phyloP scores from a whole-genome alignment of 2,329 filamentous ascomycete genomes.

The Aspergillus piperis region DNA sequence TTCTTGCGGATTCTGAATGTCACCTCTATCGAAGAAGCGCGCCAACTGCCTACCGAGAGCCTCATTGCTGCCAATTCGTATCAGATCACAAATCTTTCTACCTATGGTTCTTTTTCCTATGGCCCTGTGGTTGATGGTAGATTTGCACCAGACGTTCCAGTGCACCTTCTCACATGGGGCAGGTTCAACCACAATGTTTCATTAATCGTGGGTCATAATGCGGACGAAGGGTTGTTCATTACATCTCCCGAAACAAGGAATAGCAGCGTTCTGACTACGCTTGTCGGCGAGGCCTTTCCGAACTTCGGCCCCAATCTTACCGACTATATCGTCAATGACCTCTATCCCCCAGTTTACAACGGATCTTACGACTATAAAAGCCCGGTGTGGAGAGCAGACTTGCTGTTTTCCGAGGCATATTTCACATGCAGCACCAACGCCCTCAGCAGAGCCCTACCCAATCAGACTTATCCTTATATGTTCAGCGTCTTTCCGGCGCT shows the following conservation, averaged over 20 bases:
- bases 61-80: not conserved
- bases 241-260: not conserved
- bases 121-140: not conserved
- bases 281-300: not conserved
- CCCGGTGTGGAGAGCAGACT: not conserved
- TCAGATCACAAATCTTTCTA: not conserved
- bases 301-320: not conserved
- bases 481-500: not conserved
- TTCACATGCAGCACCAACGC: not conserved
- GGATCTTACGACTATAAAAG: not conserved
- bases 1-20: not conserved
- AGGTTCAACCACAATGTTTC: not conserved
- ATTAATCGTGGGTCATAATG: not conserved
- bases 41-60: not conserved
- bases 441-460: not conserved
- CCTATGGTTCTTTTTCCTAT: not conserved
- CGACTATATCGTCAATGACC: not conserved
- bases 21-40: not conserved
- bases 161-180: not conserved
- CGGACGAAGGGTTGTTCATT: not conserved
- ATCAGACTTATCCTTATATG: not conserved
- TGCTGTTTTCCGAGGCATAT: not conserved
- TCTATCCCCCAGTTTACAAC: not conserved
- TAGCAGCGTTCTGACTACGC: not conserved
- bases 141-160: not conserved